Evolutionary conservation across 2,329 filamentous ascomycete species (phyloP).

Genomic region (Ceratocystis albifundus): DNA sequence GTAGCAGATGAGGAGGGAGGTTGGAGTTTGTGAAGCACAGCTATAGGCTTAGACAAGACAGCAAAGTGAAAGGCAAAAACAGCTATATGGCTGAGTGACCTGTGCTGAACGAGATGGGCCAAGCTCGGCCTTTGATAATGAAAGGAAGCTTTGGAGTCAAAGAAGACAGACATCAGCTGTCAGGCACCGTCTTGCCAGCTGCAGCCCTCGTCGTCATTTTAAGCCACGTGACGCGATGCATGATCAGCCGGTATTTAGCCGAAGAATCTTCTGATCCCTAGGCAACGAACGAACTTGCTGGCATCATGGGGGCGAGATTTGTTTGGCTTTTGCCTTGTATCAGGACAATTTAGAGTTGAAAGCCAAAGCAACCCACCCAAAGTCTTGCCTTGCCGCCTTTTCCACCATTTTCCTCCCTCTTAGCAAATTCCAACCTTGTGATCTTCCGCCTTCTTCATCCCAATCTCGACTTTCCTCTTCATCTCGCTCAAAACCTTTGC

Average conservation of each 20-base stretch:
- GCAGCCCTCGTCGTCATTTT: not conserved
- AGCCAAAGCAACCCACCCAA: not conserved
- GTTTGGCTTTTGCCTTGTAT: too few relatives aligned
- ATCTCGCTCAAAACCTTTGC: not conserved
- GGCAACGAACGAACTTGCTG: not conserved
- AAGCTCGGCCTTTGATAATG: too few relatives aligned
- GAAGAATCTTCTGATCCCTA: conserved; percentile 14
- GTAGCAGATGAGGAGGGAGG: not conserved
- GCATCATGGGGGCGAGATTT: not conserved
- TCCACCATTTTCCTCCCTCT: not conserved
- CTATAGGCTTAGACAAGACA: not conserved
- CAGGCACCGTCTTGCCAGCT: not conserved
- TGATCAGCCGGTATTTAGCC: not conserved
- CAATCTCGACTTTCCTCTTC: not conserved
- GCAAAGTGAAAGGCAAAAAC: not conserved
- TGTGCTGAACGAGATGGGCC: too few relatives aligned
- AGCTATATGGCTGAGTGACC: not conserved
- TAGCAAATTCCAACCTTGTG: not conserved
- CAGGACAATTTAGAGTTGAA: too few relatives aligned
- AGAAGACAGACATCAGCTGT: not conserved
- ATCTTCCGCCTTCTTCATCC: not conserved
- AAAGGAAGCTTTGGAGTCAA: not conserved
- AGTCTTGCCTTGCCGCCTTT: not conserved
- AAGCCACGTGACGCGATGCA: not conserved
- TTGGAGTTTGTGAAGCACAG: not conserved